phyloP scores from a whole-genome alignment of 208 protist genomes.

The Perkinsela sp. region DNA sequence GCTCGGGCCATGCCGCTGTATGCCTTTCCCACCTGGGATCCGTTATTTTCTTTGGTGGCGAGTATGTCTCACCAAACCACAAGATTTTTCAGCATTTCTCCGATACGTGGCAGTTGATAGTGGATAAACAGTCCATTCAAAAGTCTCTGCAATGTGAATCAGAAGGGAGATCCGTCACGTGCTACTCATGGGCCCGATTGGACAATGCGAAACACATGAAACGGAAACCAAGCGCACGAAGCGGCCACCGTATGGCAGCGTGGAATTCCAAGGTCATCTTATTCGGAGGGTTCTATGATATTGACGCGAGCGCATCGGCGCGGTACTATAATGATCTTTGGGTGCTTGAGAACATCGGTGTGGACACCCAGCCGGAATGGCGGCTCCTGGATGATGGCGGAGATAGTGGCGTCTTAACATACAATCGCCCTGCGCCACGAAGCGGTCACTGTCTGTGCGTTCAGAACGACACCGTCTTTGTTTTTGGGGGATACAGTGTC shows the following conservation, averaged over 20 bases:
- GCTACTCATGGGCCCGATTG: background rate
- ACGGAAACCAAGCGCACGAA: constrained; percentile 43
- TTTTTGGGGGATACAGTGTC: constrained; percentile 50
- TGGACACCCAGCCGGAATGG: constrained; percentile 2
- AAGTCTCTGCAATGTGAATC: constrained; percentile 4
- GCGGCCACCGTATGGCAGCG: constrained; percentile 58
- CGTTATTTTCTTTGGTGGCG: constrained; percentile 45
- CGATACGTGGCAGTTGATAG: constrained; percentile 56
- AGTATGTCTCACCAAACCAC: constrained; percentile 68
- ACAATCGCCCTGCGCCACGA: constrained; percentile 13
- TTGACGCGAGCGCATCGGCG: constrained; percentile 27
- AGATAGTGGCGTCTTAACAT: constrained; percentile 11
- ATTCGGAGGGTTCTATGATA: constrained; percentile 71
- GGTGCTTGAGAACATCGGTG: constrained; percentile 40
- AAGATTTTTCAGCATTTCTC: constrained; percentile 65
- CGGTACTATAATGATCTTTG: constrained; percentile 61
- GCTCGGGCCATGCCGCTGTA: constrained; percentile 5
- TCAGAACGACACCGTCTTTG: constrained; percentile 41
- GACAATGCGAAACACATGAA: constrained; percentile 15
- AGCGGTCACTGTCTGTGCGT: constrained; percentile 50
- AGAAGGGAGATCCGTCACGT: constrained; percentile 40
- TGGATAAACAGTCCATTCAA: constrained; percentile 5
- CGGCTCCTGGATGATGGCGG: constrained; percentile 21
- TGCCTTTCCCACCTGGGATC: constrained; percentile 42
- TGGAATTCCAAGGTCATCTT: constrained; percentile 52